These are phyloP conservation scores for Rosa rugosa DNA, from an alignment of 306 rosid genomes.

Conservation along the genomic window DNA sequence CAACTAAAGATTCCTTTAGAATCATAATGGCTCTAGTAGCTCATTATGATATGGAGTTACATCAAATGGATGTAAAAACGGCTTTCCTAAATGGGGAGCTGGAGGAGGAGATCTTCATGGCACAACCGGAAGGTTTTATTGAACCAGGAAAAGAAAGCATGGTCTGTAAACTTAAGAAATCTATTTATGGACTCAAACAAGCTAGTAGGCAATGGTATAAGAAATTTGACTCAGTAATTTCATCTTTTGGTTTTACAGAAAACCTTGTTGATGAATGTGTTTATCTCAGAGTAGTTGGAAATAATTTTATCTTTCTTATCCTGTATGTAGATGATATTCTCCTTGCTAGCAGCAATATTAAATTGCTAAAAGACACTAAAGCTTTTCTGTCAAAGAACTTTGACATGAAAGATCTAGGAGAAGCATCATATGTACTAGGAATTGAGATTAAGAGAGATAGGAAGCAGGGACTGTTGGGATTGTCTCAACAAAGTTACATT, in stretches of 20 bases:
- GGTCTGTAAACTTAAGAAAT: background rate
- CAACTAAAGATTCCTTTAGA: background rate
- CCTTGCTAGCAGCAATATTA: too few species aligned
- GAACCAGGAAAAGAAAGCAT: too few species aligned
- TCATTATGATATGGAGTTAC: background rate
- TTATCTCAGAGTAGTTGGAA: too few species aligned
- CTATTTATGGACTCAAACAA: background rate
- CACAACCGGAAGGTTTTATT: background rate
- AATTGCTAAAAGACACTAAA: too few species aligned
- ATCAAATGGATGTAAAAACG: background rate
- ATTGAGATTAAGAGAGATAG: background rate
- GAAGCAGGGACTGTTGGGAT: background rate
- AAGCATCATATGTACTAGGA: background rate
- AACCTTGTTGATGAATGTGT: too few species aligned
- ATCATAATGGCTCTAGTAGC: background rate
- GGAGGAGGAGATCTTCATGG: background rate
- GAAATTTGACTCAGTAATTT: background rate
- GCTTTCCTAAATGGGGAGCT: background rate
- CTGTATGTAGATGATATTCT: too few species aligned
- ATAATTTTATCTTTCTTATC: too few species aligned
- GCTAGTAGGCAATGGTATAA: background rate
- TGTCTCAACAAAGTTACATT: background rate
- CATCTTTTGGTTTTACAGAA: background rate
- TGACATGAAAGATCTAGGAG: background rate
- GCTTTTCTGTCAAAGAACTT: background rate